Base-by-base conservation (phyloP, 495 filamentous ascomycete species). In the Daldinia caldariorum region DNA sequence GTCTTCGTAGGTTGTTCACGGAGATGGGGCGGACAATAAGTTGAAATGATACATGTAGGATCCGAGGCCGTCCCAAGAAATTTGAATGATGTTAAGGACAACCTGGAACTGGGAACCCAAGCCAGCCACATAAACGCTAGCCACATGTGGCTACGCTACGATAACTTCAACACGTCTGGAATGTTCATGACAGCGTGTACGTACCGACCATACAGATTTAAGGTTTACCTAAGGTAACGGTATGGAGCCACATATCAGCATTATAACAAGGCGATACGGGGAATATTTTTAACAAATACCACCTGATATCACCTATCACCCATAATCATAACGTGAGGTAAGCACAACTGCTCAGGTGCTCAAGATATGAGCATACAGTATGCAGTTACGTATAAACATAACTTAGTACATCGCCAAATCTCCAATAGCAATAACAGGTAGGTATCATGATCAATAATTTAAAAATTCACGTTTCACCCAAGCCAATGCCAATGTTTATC, bases 21-120 rank as follows among this genome's bases (percentile, higher is more conserved):
- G 62, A 72, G 56, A 68, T 56, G 35, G 35, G 47, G 60, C 53
- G 60, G 64, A 55, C 39, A 55, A 68, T 72, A 57, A 49, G 13
- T 16, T 35, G 34, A 18, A 43, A 51, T 53, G 59, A 66, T 71
- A 71, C 62, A 66, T 71, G 66, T 66, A 67, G 64, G 64, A 64
- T 67, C 70, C 60, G 61, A 61, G 41, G 39, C 60, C 56, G 49
- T 64, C 50, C 58, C 61, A 58, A 53, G 61, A 68, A 72, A 72
- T 53, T 45, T 63, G 55, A 31, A 59, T 49, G 55, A 63, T 53
- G 58, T 71, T 71, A 67, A 71, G 69, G 69, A 71, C 69, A 71
- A 71, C 69, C 39, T 71, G 70, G 63, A 68, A 49, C 60, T 43
- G 3, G 32, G 51, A 37, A 58, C 51, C n/a, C 7, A n/a, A n/a